Base-by-base conservation (phyloP, 2,329 filamentous ascomycete species). In the Talaromyces albobiverticillius region DNA sequence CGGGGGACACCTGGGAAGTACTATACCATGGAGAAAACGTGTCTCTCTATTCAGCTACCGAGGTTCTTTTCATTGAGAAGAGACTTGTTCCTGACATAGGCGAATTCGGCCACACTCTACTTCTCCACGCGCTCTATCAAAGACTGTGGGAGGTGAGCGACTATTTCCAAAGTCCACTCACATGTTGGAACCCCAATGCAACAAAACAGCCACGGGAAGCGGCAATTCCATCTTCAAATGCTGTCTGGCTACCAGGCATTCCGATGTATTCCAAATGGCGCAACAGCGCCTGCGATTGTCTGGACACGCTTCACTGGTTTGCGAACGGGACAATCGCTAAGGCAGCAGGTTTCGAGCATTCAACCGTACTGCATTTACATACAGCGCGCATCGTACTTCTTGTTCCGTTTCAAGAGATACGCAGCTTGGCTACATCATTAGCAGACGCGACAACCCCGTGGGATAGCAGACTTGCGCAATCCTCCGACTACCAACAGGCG, bases 221-320 rank as follows among this genome's bases (percentile, higher is more conserved):
- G 36, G 68, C 66, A 26, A 69, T 69, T n/a, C 66, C 61, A 42
- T 65, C 59, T 4, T 50, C 53, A n/a, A 67, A 64, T 31, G 68
- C 66, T 49, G 66, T 76, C 7, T 80, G 76, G 76, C 70, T 79
- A 14, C 79, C 79, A 4, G 67, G 71, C 2, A 75, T 76, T 20
- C 70, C 72, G 1, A 70, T 74, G 2, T 80, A 76, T 58, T 73
- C 75, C 0, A 78, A 76, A 51, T 75, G 71, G 72, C 69, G 72
- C 29, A 74, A 75, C 57, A 72, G 69, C 50, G 69, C 71, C 10
- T 74, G 71, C 29, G 72, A 75, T 54, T 74, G 71, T 46, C 60
- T 84, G 2, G 82, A 84, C 54, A 74, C 83, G 1, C 69, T 84
- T 2, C 80, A 84, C 60, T 84, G 82, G 81, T 73, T 76, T 16